Evolutionary conservation across 768 basidiomycete genomes (phyloP).

Genomic region (Candolleomyces eurysporus): DNA sequence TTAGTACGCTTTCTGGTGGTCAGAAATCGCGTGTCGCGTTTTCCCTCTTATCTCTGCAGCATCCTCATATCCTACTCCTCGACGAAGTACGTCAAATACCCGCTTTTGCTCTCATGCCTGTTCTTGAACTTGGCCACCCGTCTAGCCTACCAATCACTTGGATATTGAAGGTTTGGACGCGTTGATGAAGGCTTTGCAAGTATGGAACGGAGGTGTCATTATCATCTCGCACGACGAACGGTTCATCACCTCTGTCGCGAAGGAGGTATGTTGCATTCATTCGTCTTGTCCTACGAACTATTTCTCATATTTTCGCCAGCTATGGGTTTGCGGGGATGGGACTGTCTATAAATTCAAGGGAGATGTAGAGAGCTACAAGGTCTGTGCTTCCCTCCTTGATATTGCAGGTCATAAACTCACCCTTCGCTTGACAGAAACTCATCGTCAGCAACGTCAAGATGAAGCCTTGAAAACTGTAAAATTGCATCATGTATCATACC

Average conservation of each 20-base stretch:
- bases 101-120: neutral
- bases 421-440: constrained; percentile 46
- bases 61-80: constrained; percentile 88
- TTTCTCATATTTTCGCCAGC: constrained; percentile 37
- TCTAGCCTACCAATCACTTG: constrained; percentile 88
- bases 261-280: constrained; percentile 52
- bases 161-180: constrained; percentile 99
- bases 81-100: constrained; percentile 70
- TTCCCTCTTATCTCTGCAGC: constrained; percentile 78
- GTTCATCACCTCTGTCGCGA: constrained; percentile 88
- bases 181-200: constrained; percentile 75
- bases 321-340: constrained; percentile 91
- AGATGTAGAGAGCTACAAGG: constrained; percentile 93
- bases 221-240: constrained; percentile 94
- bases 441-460: constrained; percentile 73
- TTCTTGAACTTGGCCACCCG: neutral
- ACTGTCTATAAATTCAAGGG: constrained; percentile 82
- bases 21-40: constrained; percentile 97
- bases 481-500: no score
- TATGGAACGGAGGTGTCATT: constrained; percentile 91
- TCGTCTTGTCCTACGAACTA: neutral
- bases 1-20: constrained; percentile 91
- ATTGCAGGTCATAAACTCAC: neutral
- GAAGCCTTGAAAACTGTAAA: constrained; percentile 37
- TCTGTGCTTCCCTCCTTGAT: constrained; percentile 22